Conservation (phyloP, 163 green algal species). For the Scenedesmus sp. region DNA sequence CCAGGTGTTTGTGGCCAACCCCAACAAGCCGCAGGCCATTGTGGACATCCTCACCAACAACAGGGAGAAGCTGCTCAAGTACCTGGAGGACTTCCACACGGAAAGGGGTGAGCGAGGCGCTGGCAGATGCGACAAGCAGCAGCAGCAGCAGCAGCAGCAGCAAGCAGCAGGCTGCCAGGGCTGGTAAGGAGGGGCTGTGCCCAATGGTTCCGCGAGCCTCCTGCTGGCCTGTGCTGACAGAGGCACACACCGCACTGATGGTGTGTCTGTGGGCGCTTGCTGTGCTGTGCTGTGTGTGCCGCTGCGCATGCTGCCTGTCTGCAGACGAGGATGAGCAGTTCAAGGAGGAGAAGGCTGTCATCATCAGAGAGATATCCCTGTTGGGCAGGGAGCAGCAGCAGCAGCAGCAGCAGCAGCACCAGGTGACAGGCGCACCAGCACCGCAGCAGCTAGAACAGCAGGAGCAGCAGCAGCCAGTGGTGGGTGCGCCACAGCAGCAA, state of each 20-base stretch:
- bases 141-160: slow-evolving; percentile 5
- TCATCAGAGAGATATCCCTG: slow-evolving; percentile 88
- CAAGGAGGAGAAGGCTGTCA: slow-evolving; percentile 93
- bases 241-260: too few relatives aligned
- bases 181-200: background rate
- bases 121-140: background rate
- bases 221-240: too few relatives aligned
- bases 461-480: background rate
- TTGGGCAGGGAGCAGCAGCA: slow-evolving; percentile 57
- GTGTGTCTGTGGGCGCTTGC: too few relatives aligned
- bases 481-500: background rate
- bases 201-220: too few relatives aligned
- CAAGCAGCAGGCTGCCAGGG: background rate
- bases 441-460: slow-evolving; percentile 35
- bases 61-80: slow-evolving; percentile 94
- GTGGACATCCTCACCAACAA: slow-evolving; percentile 93
- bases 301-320: background rate
- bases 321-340: slow-evolving; percentile 93
- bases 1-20: slow-evolving; percentile 98
- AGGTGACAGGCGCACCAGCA: background rate
- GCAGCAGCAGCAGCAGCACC: slow-evolving; percentile 47
- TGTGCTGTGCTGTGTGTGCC: background rate
- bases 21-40: slow-evolving; percentile 91
- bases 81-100: slow-evolving; percentile 92
- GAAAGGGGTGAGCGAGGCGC: slow-evolving; percentile 83